These are phyloP conservation scores for Fusarium tupiense DNA, from an alignment of 2,329 filamentous ascomycete species.

Conservation along the genomic window DNA sequence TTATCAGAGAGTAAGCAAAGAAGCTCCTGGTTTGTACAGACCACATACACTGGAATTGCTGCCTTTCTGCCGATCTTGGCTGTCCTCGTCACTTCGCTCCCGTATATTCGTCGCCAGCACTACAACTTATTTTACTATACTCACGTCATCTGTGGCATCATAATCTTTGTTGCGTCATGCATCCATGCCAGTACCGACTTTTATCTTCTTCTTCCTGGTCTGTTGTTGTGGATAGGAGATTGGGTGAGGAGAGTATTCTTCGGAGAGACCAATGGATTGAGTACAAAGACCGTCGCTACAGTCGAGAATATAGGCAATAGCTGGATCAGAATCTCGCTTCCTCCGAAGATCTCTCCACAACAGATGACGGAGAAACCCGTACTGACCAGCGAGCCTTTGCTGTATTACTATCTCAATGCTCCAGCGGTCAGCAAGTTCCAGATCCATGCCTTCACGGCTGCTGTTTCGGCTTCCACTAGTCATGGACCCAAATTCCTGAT, in stretches of 20 bases:
- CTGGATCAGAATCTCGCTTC: no score
- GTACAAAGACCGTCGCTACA: no score
- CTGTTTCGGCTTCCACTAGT: not conserved
- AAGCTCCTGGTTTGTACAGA: not conserved
- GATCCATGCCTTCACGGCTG: not conserved
- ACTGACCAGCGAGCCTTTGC: not conserved
- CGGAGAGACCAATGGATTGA: no score
- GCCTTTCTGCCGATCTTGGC: not conserved
- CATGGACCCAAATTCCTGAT: not conserved
- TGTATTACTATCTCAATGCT: not conserved
- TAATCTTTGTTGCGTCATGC: not conserved
- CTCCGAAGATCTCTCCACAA: no score
- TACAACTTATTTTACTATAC: not conserved
- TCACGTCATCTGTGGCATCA: not conserved
- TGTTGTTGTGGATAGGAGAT: not conserved
- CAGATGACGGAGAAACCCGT: not conserved
- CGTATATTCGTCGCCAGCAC: not conserved
- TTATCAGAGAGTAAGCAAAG: not conserved
- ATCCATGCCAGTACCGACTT: not conserved
- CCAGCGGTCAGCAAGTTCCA: not conserved
- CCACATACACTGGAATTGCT: not conserved
- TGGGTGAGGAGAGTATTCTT: no score
- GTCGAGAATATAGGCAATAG: no score
- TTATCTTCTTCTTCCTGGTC: not conserved
- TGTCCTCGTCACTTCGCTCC: not conserved